Percentiles rank a stretch among this genome's conserved stretches.
Evolutionary conservation across 2,329 filamentous ascomycete genomes (phyloP).

Genomic region (Dactylellina haptotyla): DNA sequence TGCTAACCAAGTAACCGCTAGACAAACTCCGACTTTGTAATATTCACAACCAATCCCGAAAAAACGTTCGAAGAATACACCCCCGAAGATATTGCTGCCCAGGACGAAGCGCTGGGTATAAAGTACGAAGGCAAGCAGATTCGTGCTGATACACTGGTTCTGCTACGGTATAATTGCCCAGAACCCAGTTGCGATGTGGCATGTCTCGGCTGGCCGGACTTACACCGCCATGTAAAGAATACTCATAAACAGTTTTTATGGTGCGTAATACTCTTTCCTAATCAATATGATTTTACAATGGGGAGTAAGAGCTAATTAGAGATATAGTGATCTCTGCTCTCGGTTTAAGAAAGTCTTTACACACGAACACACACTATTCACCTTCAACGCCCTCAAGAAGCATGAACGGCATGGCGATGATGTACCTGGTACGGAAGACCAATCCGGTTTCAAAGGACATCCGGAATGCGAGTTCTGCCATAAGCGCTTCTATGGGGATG

Average conservation of each 20-base stretch:
- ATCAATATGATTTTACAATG: slow-evolving; percentile 9
- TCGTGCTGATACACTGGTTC: slow-evolving; percentile 85
- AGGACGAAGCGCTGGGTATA: slow-evolving; percentile 88
- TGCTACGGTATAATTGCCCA: slow-evolving; percentile 94
- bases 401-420: slow-evolving; percentile 94
- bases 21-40: slow-evolving; percentile 70
- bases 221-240: slow-evolving; percentile 82
- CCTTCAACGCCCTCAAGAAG: slow-evolving; percentile 78
- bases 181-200: slow-evolving; percentile 85
- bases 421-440: slow-evolving; percentile 84
- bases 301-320: neutral
- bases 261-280: slow-evolving; percentile 61
- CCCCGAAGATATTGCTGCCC: slow-evolving; percentile 76
- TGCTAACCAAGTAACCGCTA: slow-evolving; percentile 30
- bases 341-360: slow-evolving; percentile 98
- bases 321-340: slow-evolving; percentile 78
- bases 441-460: slow-evolving; percentile 96
- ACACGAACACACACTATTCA: slow-evolving; percentile 94
- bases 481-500: slow-evolving; percentile 91
- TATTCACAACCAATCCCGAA: slow-evolving; percentile 85
- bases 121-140: slow-evolving; percentile 89
- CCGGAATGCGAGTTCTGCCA: slow-evolving; percentile 93
- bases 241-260: slow-evolving; percentile 81
- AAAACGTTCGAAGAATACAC: slow-evolving; percentile 89
- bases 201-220: slow-evolving; percentile 80